Conservation (phyloP, 1,139 yeast species). For the Meyerozyma athensensis region DNA sequence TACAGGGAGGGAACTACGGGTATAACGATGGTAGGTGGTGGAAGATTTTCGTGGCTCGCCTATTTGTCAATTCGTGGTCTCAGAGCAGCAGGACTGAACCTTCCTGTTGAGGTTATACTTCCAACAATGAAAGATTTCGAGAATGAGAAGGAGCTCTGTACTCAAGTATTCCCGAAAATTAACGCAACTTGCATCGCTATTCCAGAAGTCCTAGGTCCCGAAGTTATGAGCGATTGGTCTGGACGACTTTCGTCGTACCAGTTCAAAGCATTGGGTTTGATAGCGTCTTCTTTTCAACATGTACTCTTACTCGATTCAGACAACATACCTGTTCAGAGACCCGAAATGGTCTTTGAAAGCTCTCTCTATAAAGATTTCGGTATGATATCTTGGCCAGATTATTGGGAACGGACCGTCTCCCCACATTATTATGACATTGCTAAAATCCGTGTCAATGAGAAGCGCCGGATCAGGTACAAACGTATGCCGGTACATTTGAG, state of each 20-base stretch:
- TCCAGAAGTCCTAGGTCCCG: slow-evolving; percentile 33
- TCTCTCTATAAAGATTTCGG: slow-evolving; percentile 54
- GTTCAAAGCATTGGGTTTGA: slow-evolving; percentile 36
- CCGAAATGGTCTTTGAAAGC: slow-evolving; percentile 43
- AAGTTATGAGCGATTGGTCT: slow-evolving; percentile 29
- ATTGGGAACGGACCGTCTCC: slow-evolving; percentile 70
- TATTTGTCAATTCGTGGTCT: slow-evolving; percentile 31
- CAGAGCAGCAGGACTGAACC: slow-evolving; percentile 30
- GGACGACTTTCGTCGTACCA: slow-evolving; percentile 30
- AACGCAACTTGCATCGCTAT: slow-evolving; percentile 10
- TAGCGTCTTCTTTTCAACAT: slow-evolving; percentile 39
- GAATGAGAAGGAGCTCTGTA: neutral
- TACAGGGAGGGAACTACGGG: slow-evolving; percentile 27
- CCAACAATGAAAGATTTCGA: slow-evolving; percentile 28
- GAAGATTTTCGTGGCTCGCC: slow-evolving; percentile 35
- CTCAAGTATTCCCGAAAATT: neutral
- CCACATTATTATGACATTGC: slow-evolving; percentile 68
- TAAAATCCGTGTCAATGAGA: slow-evolving; percentile 38
- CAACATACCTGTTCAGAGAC: slow-evolving; percentile 32
- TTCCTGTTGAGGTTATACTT: slow-evolving; percentile 36
- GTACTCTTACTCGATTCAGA: slow-evolving; percentile 41
- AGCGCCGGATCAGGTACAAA: slow-evolving; percentile 13
- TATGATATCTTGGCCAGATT: slow-evolving; percentile 77
- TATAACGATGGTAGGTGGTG: slow-evolving; percentile 37
- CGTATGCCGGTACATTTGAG: neutral